phyloP scores from a whole-genome alignment of 2,329 filamentous ascomycete species.

The Calonectria henricotiae region DNA sequence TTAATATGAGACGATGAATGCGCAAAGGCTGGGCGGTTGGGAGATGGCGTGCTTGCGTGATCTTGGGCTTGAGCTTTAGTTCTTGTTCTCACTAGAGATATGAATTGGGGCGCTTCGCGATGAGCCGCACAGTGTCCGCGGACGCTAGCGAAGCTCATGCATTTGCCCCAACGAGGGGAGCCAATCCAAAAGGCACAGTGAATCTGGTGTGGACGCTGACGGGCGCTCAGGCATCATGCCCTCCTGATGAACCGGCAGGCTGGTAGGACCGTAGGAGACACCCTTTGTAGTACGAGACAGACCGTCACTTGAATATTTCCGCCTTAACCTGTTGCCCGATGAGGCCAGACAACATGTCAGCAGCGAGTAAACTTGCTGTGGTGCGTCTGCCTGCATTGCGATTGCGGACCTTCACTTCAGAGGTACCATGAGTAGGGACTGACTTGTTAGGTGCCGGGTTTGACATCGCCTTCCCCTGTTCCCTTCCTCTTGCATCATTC shows the following conservation, averaged over 20 bases:
- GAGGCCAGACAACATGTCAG: constrained; percentile 31
- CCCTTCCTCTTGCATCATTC: constrained; percentile 46
- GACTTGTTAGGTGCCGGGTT: neutral
- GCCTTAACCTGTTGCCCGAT: constrained; percentile 17
- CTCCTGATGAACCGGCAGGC: constrained; percentile 20
- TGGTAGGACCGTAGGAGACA: constrained; percentile 34
- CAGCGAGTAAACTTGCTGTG: constrained; percentile 14
- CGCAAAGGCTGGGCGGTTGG: constrained; percentile 25
- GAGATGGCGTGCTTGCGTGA: constrained; percentile 23
- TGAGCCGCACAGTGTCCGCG: constrained; percentile 39
- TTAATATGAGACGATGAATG: constrained; percentile 15
- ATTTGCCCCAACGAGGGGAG: neutral
- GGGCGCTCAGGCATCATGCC: constrained; percentile 9
- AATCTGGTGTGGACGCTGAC: constrained; percentile 28
- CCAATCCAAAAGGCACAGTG: neutral
- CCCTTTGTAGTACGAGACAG: constrained; percentile 22
- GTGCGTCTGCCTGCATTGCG: constrained; percentile 23
- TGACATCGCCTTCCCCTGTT: constrained; percentile 39
- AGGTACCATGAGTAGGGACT: neutral
- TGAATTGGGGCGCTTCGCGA: constrained; percentile 28
- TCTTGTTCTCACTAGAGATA: constrained; percentile 5
- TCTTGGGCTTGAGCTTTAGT: constrained; percentile 8
- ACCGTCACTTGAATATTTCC: constrained; percentile 13
- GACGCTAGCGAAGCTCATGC: neutral
- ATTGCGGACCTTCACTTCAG: constrained; percentile 18